These are phyloP conservation scores for Rhodamnia rubescens DNA, from an alignment of 345 rosid species.

Conservation along the genomic window DNA sequence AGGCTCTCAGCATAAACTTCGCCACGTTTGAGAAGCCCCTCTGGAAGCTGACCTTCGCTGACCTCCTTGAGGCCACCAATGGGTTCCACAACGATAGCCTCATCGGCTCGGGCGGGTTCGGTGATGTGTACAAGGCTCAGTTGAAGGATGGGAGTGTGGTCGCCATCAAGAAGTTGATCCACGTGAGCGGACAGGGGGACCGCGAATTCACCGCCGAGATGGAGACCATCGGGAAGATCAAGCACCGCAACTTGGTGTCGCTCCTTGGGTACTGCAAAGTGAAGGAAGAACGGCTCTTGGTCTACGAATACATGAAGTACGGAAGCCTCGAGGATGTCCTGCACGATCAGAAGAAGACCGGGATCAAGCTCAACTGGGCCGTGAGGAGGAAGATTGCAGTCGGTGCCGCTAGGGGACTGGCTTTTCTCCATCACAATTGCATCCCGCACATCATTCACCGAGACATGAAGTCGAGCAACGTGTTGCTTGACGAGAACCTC, in stretches of 20 bases:
- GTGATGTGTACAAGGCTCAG: conserved; percentile 88
- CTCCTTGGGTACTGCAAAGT: conserved; percentile 90
- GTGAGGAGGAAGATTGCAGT: conserved; percentile 73
- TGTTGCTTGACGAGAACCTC: conserved; percentile 68
- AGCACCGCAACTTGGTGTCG: conserved; percentile 88
- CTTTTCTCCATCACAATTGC: conserved; percentile 87
- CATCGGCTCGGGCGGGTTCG: conserved; percentile 95
- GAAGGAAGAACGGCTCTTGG: conserved; percentile 84
- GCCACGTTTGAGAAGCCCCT: conserved; percentile 85
- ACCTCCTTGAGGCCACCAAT: conserved; percentile 88
- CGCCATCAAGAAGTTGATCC: conserved; percentile 91
- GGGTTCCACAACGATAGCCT: conserved; percentile 77
- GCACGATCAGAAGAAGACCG: conserved; percentile 54
- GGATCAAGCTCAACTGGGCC: conserved; percentile 73
- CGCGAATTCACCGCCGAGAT: conserved; percentile 92
- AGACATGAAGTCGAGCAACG: conserved; percentile 98
- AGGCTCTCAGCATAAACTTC: conserved; percentile 76
- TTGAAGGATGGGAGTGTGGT: conserved; percentile 81
- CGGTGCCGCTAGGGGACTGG: conserved; percentile 87
- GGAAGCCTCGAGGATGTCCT: conserved; percentile 95
- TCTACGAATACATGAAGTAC: conserved; percentile 86
- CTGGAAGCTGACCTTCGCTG: conserved; percentile 73
- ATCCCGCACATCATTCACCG: conserved; percentile 85
- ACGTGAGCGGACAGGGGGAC: conserved; percentile 93
- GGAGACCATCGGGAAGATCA: conserved; percentile 96